These are phyloP conservation scores for Ceratocystis diversiconidia DNA, from an alignment of 2,329 filamentous ascomycete species.

Conservation along the genomic window DNA sequence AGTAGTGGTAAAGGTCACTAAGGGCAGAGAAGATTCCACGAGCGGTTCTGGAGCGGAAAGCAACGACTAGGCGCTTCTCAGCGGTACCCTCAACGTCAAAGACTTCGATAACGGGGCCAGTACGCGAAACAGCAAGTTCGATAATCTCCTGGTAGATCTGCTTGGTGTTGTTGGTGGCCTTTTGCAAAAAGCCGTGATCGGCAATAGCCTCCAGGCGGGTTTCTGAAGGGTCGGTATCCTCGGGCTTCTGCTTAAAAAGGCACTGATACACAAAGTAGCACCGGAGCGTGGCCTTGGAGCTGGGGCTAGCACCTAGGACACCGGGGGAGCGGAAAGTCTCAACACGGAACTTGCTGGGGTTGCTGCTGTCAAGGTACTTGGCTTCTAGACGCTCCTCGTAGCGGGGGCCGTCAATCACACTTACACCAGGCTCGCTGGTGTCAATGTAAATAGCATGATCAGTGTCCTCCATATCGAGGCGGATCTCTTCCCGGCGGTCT, in stretches of 20 bases:
- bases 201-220: slow-evolving; percentile 83
- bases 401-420: slow-evolving; percentile 60
- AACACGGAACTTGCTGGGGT: slow-evolving; percentile 67
- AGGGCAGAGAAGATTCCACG: slow-evolving; percentile 88
- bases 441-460: slow-evolving; percentile 99
- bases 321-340: slow-evolving; percentile 93
- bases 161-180: slow-evolving; percentile 91
- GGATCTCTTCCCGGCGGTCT: slow-evolving; percentile 87
- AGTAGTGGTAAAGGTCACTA: slow-evolving; percentile 96
- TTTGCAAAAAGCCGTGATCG: slow-evolving; percentile 86
- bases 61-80: slow-evolving; percentile 88
- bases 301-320: slow-evolving; percentile 51
- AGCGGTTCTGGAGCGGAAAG: slow-evolving; percentile 85
- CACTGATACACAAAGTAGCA: slow-evolving; percentile 99
- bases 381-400: slow-evolving; percentile 89
- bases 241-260: slow-evolving; percentile 62
- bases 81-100: slow-evolving; percentile 85
- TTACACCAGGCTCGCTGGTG: slow-evolving; percentile 79
- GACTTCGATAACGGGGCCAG: slow-evolving; percentile 91
- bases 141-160: slow-evolving; percentile 92
- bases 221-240: slow-evolving; percentile 60
- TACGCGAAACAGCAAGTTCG: slow-evolving; percentile 65
- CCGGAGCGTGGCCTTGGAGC: slow-evolving; percentile 68
- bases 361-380: slow-evolving; percentile 82
- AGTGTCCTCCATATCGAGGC: slow-evolving; percentile 82